Conservation (phyloP, 768 basidiomycete genomes). For the Hemileccinum impolitum region DNA sequence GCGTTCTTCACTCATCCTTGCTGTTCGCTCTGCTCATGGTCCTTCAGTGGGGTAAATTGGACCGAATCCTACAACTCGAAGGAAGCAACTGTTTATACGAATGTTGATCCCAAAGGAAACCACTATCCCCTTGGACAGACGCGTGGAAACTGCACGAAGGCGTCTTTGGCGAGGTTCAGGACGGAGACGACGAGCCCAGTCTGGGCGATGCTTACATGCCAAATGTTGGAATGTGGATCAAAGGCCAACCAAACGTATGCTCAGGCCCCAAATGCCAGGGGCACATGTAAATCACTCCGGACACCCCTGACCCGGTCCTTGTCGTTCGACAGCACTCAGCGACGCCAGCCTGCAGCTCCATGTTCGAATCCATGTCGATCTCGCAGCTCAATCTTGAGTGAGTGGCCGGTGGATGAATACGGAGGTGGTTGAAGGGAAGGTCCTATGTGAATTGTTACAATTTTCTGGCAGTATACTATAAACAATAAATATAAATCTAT, state of each 20-base stretch:
- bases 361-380: conserved; percentile 32
- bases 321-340: conserved; percentile 30
- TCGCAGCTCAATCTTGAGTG: no score
- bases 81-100: conserved; percentile 25
- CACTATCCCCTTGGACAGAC: conserved; percentile 60
- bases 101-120: conserved; percentile 42
- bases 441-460: no score
- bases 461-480: no score
- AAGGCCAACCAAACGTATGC: conserved; percentile 46
- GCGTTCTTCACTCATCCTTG: conserved; percentile 17
- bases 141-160: conserved; percentile 84
- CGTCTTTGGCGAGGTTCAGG: conserved; percentile 60
- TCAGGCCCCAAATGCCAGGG: conserved; percentile 34
- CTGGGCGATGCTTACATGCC: conserved; percentile 44
- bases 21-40: not conserved
- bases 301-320: conserved; percentile 12
- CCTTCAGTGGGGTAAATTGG: conserved; percentile 71
- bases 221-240: conserved; percentile 66
- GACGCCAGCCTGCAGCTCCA: conserved; percentile 31
- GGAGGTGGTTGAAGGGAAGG: no score
- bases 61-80: conserved; percentile 62
- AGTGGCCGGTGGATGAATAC: conserved; percentile 73
- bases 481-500: no score
- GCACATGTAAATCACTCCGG: conserved; percentile 33
- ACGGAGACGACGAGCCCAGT: conserved; percentile 64